Base-by-base conservation (phyloP, 1,284 basidiomycete species). In the Pterulicium gracile region DNA sequence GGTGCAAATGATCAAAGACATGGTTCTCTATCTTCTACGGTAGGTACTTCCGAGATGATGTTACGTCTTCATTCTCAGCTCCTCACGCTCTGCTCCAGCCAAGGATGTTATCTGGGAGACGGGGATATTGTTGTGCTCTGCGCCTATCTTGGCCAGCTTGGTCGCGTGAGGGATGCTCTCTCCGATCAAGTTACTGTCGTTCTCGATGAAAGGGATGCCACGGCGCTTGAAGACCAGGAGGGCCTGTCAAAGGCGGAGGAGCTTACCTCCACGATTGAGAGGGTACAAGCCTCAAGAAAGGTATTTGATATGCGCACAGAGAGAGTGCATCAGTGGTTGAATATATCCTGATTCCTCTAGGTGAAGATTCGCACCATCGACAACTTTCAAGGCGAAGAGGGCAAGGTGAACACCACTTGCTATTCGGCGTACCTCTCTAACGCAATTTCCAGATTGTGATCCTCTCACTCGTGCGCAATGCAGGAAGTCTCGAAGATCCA, bases 41-140 rank as follows among this genome's bases (percentile, higher is more conserved):
- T 79, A 57, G 47, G 69, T 52, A 4, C 47, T 5, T 22, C 1
- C 36, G 24, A 48, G n/a, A n/a, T n/a, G n/a, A 7, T 32, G n/a
- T 7, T 32, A 10, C 27, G 27, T 32, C 10, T 36, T 19, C 19
- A 3, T 4, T 18, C 2, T 15, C 15, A 5, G 27, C n/a, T 43
- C 24, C 18, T 7, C 20, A 20, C 24, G 12, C 2, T 42, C 34
- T 41, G 22, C 15, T 36, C 19, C 42, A 79, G 74, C 35, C 78
- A 81, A 61, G 76, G 78, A 0, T 67, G 63, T 35, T 81, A 80
- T 53, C 70, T 69, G 1, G 56, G 66, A 5, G 72, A 77, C 24
- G 82, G 82, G 1, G 79, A 85, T 51, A 84, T 88, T 27, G 82
- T 80, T 4, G 78, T 88, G 4, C 61, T 88, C 7, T 84, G 81